Evolutionary conservation across 805 yeast species (phyloP).

Genomic region (Nakazawaea wyomingensis): DNA sequence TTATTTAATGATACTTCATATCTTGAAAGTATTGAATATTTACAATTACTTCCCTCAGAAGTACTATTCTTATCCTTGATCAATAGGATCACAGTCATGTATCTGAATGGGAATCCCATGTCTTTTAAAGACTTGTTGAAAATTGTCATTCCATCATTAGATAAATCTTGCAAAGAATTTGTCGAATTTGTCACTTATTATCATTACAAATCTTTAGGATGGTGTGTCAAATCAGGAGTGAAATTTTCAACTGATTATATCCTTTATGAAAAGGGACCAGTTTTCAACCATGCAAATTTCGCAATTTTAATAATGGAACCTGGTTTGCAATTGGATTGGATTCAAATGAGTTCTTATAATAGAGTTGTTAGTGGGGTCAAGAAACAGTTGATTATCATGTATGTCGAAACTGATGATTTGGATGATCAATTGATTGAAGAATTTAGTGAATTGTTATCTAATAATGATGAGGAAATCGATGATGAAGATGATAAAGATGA

Average conservation of each 20-base stretch:
- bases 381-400: constrained; percentile 67
- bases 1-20: constrained; percentile 23
- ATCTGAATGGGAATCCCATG: constrained; percentile 38
- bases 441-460: constrained; percentile 14
- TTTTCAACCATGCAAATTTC: constrained; percentile 90
- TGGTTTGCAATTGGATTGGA: constrained; percentile 33
- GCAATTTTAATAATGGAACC: constrained; percentile 46
- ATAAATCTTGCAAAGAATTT: constrained; percentile 27
- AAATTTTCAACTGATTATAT: constrained; percentile 89
- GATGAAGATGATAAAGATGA: constrained; percentile 12
- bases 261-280: constrained; percentile 88
- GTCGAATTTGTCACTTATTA: constrained; percentile 71
- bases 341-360: constrained; percentile 62
- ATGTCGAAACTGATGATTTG: constrained; percentile 43
- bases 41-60: constrained; percentile 76
- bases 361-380: constrained; percentile 86
- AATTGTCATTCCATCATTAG: constrained; percentile 2
- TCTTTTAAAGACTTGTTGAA: neutral
- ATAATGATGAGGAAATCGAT: too few species aligned
- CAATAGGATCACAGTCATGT: constrained; percentile 28
- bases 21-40: constrained; percentile 32
- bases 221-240: constrained; percentile 91
- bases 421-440: constrained; percentile 15
- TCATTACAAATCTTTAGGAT: constrained; percentile 81
- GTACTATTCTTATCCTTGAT: constrained; percentile 58